Evolutionary conservation across 768 basidiomycete genomes (phyloP).

Genomic region (Leccinum rimulosum): DNA sequence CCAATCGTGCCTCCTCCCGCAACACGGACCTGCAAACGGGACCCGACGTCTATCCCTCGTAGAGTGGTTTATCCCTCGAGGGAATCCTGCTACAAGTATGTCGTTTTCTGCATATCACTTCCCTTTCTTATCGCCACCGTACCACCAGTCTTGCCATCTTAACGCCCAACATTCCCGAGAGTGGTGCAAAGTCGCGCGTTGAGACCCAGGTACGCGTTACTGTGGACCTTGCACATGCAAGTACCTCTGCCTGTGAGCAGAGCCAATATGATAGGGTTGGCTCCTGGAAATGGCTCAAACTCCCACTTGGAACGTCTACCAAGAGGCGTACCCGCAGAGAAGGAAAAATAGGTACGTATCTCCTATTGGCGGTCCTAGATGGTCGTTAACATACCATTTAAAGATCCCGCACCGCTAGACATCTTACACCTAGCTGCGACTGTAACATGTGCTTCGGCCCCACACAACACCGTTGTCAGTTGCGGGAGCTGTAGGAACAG

Average conservation of each 20-base stretch:
- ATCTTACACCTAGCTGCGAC: conserved; percentile 69
- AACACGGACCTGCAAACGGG: conserved; percentile 53
- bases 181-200: conserved; percentile 88
- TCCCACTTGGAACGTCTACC: conserved; percentile 80
- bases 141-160: conserved; percentile 68
- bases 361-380: neutral
- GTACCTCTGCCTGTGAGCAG: conserved; percentile 55
- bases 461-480: conserved; percentile 71
- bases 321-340: conserved; percentile 84
- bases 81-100: conserved; percentile 76
- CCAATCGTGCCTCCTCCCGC: conserved; percentile 70
- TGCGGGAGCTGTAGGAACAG: conserved; percentile 88
- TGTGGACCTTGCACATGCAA: conserved; percentile 72
- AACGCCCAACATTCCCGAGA: conserved; percentile 78
- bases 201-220: conserved; percentile 91
- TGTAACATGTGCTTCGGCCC: conserved; percentile 79
- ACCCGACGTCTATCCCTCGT: conserved; percentile 47
- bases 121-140: conserved; percentile 15
- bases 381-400: conserved; percentile 18
- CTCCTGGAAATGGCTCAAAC: conserved; percentile 85
- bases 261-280: conserved; percentile 75
- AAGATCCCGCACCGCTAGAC: conserved; percentile 68
- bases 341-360: conserved; percentile 66
- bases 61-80: conserved; percentile 69
- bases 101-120: conserved; percentile 14